Conservation (phyloP, 1,284 basidiomycete species). For the Marasmius fiardii region DNA sequence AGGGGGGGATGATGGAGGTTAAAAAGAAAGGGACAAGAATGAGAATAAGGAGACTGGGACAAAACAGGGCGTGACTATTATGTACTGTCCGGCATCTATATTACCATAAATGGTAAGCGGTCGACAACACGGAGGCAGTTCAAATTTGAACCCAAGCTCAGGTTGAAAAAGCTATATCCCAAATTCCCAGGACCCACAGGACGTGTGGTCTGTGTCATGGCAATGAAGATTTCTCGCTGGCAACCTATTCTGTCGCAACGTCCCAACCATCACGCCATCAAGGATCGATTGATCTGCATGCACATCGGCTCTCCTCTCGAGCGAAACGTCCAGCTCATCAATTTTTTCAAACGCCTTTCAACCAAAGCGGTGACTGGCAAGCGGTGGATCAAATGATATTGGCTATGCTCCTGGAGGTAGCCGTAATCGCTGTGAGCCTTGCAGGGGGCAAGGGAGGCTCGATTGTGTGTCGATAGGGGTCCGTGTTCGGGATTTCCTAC, state of each 20-base stretch:
- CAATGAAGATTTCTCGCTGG: neutral
- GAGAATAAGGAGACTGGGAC: slow-evolving; percentile 1
- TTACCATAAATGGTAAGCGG: neutral
- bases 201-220: neutral
- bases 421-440: too few relatives aligned
- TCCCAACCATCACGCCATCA: neutral
- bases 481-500: too few relatives aligned
- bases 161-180: too few relatives aligned
- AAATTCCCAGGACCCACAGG: neutral
- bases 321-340: neutral
- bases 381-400: too few relatives aligned
- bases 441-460: too few relatives aligned
- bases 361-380: too few relatives aligned
- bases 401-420: too few relatives aligned
- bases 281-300: neutral
- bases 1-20: neutral
- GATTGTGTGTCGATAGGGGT: too few relatives aligned
- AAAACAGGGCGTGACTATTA: slow-evolving; percentile 1
- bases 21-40: neutral
- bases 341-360: neutral
- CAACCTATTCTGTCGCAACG: neutral
- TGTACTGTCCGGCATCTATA: slow-evolving; percentile 1
- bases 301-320: neutral
- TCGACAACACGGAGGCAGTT: neutral
- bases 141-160: neutral